Conservation (phyloP, 2,329 filamentous ascomycete genomes). For the Ophiocordyceps sinensis region DNA sequence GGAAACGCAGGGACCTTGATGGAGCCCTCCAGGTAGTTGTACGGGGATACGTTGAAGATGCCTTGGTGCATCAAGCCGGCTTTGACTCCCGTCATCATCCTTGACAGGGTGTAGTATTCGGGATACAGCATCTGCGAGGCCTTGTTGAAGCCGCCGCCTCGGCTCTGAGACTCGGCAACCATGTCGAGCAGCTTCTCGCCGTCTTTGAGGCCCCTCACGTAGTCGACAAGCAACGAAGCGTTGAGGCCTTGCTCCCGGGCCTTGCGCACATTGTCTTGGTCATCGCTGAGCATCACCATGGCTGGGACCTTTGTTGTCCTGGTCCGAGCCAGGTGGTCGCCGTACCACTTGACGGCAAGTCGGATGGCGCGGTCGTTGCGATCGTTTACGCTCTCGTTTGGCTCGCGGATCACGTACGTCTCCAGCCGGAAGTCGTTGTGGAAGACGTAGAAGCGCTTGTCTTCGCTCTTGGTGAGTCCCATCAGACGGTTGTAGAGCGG, state of each 20-base stretch:
- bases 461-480: constrained; percentile 81
- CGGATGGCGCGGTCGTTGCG: constrained; percentile 88
- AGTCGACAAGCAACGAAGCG: constrained; percentile 55
- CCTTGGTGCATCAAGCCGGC: constrained; percentile 83
- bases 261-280: constrained; percentile 74
- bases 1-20: constrained; percentile 84
- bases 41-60: constrained; percentile 88
- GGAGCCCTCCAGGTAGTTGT: constrained; percentile 93
- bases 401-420: constrained; percentile 63
- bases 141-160: constrained; percentile 48
- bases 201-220: constrained; percentile 73
- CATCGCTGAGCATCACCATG: constrained; percentile 88
- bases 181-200: constrained; percentile 80
- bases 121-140: constrained; percentile 62
- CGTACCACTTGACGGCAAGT: constrained; percentile 79
- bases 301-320: constrained; percentile 51
- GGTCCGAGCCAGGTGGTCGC: constrained; percentile 57
- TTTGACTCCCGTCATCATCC: constrained; percentile 88
- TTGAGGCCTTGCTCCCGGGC: constrained; percentile 61
- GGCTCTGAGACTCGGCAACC: constrained; percentile 69
- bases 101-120: constrained; percentile 79
- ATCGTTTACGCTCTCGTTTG: constrained; percentile 85
- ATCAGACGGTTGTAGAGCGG: constrained; percentile 91
- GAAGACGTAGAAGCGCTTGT: constrained; percentile 96
- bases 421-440: constrained; percentile 97